These are phyloP conservation scores for Scutellaria barbata DNA, from an alignment of 257 asterid species.

Conservation along the genomic window DNA sequence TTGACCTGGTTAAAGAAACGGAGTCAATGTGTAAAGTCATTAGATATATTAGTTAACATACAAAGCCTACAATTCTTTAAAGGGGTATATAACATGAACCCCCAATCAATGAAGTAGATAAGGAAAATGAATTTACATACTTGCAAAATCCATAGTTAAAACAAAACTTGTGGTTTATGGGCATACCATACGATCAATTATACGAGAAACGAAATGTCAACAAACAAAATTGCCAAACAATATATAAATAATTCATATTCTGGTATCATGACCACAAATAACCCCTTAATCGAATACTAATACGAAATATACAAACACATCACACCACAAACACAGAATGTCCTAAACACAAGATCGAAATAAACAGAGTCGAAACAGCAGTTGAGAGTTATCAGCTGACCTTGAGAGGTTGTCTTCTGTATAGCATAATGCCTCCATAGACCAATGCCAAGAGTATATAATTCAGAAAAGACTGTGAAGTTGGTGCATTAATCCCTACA, in stretches of 20 bases:
- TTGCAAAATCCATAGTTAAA: not conserved
- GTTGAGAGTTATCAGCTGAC: slow-evolving; percentile 39
- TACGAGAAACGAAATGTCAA: not conserved
- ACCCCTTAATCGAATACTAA: not conserved
- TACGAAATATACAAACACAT: not conserved
- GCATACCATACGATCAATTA: not conserved
- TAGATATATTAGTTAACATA: slow-evolving; percentile 4
- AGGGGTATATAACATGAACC: no score
- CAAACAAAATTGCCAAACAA: not conserved
- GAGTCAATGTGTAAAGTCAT: not conserved
- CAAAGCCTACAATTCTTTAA: slow-evolving; percentile 1
- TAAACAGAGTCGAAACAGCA: not conserved
- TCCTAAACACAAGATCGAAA: no score
- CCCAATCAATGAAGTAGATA: slow-evolving; percentile 1
- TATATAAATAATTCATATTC: not conserved
- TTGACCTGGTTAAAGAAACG: slow-evolving; percentile 61
- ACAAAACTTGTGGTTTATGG: not conserved
- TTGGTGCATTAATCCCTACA: slow-evolving; percentile 88
- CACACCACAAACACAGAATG: no score
- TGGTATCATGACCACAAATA: no score
- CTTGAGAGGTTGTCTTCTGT: slow-evolving; percentile 73
- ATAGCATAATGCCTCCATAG: slow-evolving; percentile 72
- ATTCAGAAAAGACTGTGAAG: slow-evolving; percentile 89
- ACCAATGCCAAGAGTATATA: slow-evolving; percentile 73
- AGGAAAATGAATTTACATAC: not conserved